Base-by-base conservation (phyloP, 2,329 filamentous ascomycete species). In the Aspergillus texensis region DNA sequence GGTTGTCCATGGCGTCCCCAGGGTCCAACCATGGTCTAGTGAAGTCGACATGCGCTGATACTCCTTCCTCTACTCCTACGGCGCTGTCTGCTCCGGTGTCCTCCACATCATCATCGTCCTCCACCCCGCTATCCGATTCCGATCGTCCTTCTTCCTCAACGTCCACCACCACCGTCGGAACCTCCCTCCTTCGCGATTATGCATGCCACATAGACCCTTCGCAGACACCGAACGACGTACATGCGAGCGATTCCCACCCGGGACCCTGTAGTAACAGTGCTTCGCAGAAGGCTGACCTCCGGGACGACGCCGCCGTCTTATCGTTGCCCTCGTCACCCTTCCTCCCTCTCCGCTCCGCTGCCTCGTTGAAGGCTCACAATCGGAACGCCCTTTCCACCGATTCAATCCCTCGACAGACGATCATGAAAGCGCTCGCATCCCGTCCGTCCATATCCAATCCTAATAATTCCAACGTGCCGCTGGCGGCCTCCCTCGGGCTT, bases 391-490 rank as follows among this genome's bases (percentile, higher is more conserved):
- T 83, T 36, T 90, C 89, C 12, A 84, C 86, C 74, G 90, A 92
- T 71, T 84, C 84, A 55, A 83, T 94, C 68, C 91, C 92, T 14
- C 88, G 88, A 67, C 92, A 94, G 79, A 94, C 92, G 61, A 88
- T 93, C 72, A 88, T 94, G 82, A 94, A 95, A 80, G 91, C 91
- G 6, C 80, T 94, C 68, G 90, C 90, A 61, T 93, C 91, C 28
- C 78, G 81, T 43, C 77, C 81, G 21, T 80, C 81, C 16, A 83
- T 86, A 50, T 81, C 84, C 62, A 85, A 85, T 72, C 85, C 83
- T 70, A 74, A 65, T 45, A 84, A 85, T 70, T 70, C 70, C 28
- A 84, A 86, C 70, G 86, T 87, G 72, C 85, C 89, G 59, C 85
- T 89, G 74, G 83, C 88, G 56, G 84, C 90, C 26, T 87, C 88